phyloP scores from a whole-genome alignment of 106 monocot genomes.

The Dendrobium chrysotoxum region DNA sequence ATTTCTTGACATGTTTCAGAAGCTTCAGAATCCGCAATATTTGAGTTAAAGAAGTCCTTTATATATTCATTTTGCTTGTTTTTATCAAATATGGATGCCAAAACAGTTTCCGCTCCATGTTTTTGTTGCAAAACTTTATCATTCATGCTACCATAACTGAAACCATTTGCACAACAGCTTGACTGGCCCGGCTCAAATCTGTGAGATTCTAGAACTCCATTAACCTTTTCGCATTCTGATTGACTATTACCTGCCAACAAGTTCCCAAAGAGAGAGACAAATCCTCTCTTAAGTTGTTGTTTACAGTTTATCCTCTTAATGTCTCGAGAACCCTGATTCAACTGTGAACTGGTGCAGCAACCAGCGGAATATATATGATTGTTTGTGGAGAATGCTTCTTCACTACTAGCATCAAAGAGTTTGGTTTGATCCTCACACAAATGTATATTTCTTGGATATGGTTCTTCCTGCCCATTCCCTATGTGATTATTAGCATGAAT shows the following conservation, averaged over 20 bases:
- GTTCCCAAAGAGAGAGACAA: constrained; percentile 30
- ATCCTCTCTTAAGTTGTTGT: constrained; percentile 33
- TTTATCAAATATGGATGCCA: neutral
- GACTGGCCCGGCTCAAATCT: constrained; percentile 13
- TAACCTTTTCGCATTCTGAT: constrained; percentile 14
- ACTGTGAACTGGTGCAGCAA: neutral
- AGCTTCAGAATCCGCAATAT: constrained; percentile 33
- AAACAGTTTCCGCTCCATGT: constrained; percentile 3
- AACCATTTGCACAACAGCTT: constrained; percentile 8
- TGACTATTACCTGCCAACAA: constrained; percentile 7
- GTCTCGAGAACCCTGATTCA: constrained; percentile 8
- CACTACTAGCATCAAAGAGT: constrained; percentile 4
- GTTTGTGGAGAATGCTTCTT: constrained; percentile 3
- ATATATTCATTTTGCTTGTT: constrained; percentile 14
- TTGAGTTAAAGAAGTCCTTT: constrained; percentile 29
- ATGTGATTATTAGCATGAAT: constrained; percentile 9
- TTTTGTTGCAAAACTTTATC: neutral
- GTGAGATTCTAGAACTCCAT: constrained; percentile 19
- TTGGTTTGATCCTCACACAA: neutral
- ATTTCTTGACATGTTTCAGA: constrained; percentile 46
- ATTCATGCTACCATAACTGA: constrained; percentile 3
- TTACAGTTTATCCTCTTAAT: constrained; percentile 26
- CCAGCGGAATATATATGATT: constrained; percentile 3
- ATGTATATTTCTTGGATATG: neutral
- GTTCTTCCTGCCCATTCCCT: constrained; percentile 12